These are phyloP conservation scores for Macrotyloma uniflorum DNA, from an alignment of 306 rosid species.

Conservation along the genomic window DNA sequence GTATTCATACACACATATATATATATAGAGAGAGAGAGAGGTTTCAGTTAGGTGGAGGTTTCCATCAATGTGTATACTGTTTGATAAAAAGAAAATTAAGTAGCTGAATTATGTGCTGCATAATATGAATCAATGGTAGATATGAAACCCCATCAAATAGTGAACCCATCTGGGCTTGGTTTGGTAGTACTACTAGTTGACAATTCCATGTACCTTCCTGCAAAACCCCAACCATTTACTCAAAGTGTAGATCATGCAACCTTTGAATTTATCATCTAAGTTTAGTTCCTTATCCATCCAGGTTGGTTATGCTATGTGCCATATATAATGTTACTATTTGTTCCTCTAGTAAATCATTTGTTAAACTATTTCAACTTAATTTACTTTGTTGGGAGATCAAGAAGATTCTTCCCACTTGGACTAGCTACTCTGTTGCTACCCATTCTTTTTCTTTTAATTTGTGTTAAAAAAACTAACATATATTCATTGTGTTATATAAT, in stretches of 20 bases:
- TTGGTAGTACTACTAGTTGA: slow-evolving; percentile 32
- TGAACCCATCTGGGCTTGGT: slow-evolving; percentile 39
- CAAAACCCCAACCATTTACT: slow-evolving; percentile 28
- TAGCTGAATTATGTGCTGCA: slow-evolving; percentile 7
- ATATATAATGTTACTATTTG: not conserved
- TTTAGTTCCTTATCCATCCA: not conserved
- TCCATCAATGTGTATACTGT: slow-evolving; percentile 30
- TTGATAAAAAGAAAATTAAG: not conserved
- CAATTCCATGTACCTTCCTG: slow-evolving; percentile 28
- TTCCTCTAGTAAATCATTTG: not conserved
- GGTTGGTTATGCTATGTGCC: not conserved
- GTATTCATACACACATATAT: slow-evolving; percentile 7
- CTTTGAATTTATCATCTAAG: slow-evolving; percentile 29
- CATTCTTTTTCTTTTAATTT: too few species aligned
- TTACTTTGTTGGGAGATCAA: too few species aligned
- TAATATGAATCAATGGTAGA: slow-evolving; percentile 19
- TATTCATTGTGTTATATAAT: too few species aligned
- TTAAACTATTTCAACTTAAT: not conserved
- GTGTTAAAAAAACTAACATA: too few species aligned
- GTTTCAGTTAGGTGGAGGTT: slow-evolving; percentile 39
- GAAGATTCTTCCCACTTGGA: too few species aligned
- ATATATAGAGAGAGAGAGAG: too few species aligned
- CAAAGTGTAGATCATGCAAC: slow-evolving; percentile 14
- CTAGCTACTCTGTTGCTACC: too few species aligned
- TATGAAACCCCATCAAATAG: not conserved